Evolutionary conservation across 164 flowering plant species (phyloP), one percentile per base, ranked within the genome.

Genomic region (Annona squamosa): DNA sequence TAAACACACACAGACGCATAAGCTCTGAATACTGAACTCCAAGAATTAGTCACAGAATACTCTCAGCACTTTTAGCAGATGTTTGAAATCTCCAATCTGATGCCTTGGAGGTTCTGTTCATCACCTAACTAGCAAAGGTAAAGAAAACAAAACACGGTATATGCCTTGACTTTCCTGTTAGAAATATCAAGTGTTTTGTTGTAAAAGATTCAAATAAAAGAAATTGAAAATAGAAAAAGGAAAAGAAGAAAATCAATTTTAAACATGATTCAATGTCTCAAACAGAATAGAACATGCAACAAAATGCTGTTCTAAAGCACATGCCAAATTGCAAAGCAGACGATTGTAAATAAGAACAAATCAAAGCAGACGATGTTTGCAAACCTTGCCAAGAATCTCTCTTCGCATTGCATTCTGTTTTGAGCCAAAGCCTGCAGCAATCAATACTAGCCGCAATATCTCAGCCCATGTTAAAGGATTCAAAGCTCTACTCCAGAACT

Each of bases 341-440:
- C 59, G 13, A 16, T 52, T 52, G 59, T 52, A 52, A 52, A 52
- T 5, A 3, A 1, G 59, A 52, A 52, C 9, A 52, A 12, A 52
- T 52, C 9, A 52, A 52, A 6, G 9, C 17, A 52, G 57, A 5
- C 57, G 12, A 52, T 52, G 9, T 52, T 16, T 52, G 37, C 45
- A 43, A 17, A 92, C 99, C 98, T 90, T 89, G 79, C 74, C 69
- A 69, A 75, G 78, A 66, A 77, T 57, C 69, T 81, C 83, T 72
- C 77, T 87, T 5, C 67, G 81, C 9, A 75, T 62, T 66, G 78
- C 64, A 73, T 79, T 84, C 70, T 77, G 82, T 71, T 80, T 91
- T 74, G 86, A 85, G 75, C 97, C 92, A 88, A 84, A 93, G 63
- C 99, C 98, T 82, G 99, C 91, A 37, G 98, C 97, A 82, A 87